Evolutionary conservation across 352 stramenopile species (phyloP).

Genomic region (Pythium coloratum): DNA sequence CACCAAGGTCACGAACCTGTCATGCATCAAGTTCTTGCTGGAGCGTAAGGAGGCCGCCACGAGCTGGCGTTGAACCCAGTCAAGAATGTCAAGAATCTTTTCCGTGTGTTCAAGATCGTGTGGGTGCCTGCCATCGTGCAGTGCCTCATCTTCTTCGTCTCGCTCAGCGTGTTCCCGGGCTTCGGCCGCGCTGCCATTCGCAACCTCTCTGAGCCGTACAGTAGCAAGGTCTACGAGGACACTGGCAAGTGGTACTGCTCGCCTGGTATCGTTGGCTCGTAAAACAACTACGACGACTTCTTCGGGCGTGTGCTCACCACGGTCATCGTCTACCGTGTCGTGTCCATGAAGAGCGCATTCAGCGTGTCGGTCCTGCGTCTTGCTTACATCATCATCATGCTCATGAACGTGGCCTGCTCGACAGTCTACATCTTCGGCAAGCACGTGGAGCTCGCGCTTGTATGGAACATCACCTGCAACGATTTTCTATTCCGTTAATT

Average conservation of each 20-base stretch:
- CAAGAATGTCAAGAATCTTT: constrained; percentile 38
- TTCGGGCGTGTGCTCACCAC: constrained; percentile 32
- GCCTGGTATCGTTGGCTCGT: constrained; percentile 36
- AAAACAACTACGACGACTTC: constrained; percentile 38
- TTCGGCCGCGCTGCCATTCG: constrained; percentile 47
- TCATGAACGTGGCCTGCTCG: constrained; percentile 24
- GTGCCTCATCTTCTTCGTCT: constrained; percentile 18
- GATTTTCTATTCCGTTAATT: too few relatives aligned
- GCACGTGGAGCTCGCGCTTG: constrained; percentile 12
- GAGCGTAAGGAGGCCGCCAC: constrained; percentile 46
- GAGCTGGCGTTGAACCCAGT: constrained; percentile 33
- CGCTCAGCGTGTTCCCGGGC: constrained; percentile 48
- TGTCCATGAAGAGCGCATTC: constrained; percentile 27
- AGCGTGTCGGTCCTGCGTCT: constrained; percentile 24
- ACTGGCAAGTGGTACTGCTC: constrained; percentile 29
- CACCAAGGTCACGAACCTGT: constrained; percentile 31
- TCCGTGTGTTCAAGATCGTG: constrained; percentile 56
- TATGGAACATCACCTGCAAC: constrained; percentile 30
- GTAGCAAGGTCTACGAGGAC: constrained; percentile 1
- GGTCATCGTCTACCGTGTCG: constrained; percentile 28
- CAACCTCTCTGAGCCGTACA: constrained; percentile 36
- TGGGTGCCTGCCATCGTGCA: constrained; percentile 47
- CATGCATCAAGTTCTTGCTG: constrained; percentile 52
- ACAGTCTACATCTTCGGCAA: constrained; percentile 33
- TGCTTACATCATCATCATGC: constrained; percentile 30